Conservation (phyloP, 169 alveolate genomes). For the Eimeria acervulina region DNA sequence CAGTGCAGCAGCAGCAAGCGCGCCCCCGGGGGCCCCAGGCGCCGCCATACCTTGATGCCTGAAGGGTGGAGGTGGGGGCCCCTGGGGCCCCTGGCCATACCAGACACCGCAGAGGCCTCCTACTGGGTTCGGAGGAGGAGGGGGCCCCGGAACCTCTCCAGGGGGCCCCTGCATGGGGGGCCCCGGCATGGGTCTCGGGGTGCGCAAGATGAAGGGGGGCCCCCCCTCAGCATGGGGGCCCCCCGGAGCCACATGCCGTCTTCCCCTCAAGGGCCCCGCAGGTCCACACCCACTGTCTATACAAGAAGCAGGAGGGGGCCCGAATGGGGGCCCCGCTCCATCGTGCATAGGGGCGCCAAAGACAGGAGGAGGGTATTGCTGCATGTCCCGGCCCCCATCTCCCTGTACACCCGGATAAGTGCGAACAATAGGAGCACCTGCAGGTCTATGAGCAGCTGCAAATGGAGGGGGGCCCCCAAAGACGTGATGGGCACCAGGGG, state of each 20-base stretch:
- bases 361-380: slow-evolving; percentile 41
- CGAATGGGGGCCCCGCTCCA: neutral
- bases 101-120: slow-evolving; percentile 25
- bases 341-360: slow-evolving; percentile 21
- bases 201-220: slow-evolving; percentile 53
- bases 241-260: slow-evolving; percentile 49
- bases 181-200: slow-evolving; percentile 58
- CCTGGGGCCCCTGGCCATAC: slow-evolving; percentile 52
- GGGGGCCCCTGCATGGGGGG: slow-evolving; percentile 66
- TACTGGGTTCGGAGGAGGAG: slow-evolving; percentile 43
- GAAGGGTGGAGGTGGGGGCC: slow-evolving; percentile 51
- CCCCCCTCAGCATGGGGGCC: slow-evolving; percentile 44
- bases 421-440: slow-evolving; percentile 31
- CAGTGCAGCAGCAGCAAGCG: slow-evolving; percentile 1
- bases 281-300: slow-evolving; percentile 51
- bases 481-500: slow-evolving; percentile 34
- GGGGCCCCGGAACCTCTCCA: slow-evolving; percentile 40
- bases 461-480: slow-evolving; percentile 25
- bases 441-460: neutral
- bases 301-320: neutral
- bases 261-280: slow-evolving; percentile 17
- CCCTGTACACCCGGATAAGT: neutral
- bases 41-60: slow-evolving; percentile 42
- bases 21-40: slow-evolving; percentile 57
- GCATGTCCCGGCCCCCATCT: slow-evolving; percentile 24